Base-by-base conservation (phyloP, 2,329 filamentous ascomycete species). In the Celoporthe dispersa region DNA sequence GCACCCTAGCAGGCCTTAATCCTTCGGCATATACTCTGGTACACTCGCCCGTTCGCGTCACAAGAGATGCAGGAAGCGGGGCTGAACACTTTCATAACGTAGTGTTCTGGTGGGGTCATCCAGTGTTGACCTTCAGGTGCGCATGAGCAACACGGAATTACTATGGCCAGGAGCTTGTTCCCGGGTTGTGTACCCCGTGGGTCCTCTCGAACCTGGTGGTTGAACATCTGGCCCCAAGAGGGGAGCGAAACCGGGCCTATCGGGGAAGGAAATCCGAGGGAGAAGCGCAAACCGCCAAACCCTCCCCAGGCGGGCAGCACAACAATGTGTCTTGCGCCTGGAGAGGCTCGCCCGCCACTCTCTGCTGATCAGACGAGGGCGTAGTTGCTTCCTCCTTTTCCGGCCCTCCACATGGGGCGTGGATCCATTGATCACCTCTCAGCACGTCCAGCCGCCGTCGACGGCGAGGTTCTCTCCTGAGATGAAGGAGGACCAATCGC, bases 401-500 rank as follows among this genome's bases (percentile, higher is more conserved):
- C 51, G 3, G 11, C 51, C 11, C 25, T 16, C 3, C 51, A 31
- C n/a, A n/a, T n/a, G n/a, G n/a, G n/a, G n/a, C 51, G 12, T 53
- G 9, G n/a, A 53, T 53, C n/a, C n/a, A 31, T 31, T 55, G n/a
- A 28, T 55, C 12, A 55, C 11, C 25, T 55, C n/a, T 55, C 25
- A 55, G 51, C 51, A 55, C 4, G 53, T 57, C 53, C 53, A 57
- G 25, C 53, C 53, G 12, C 53, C 53, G 12, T 57, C 53, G 12
- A 57, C 53, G 0, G 53, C 4, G 25, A 57, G 53, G 53, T 57
- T 57, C 53, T 57, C 53, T 28, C 53, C 53, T 8, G 53, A 57
- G 28, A 57, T 57, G 53, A 57, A 57, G 12, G 53, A 57, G 12
- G 53, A 57, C 53, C 53, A 57, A 8, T 57, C 53, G 25, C 53